Evolutionary conservation across 2,329 filamentous ascomycete species (phyloP), one percentile per base, ranked within the genome.

Genomic region (Talaromyces sp.): DNA sequence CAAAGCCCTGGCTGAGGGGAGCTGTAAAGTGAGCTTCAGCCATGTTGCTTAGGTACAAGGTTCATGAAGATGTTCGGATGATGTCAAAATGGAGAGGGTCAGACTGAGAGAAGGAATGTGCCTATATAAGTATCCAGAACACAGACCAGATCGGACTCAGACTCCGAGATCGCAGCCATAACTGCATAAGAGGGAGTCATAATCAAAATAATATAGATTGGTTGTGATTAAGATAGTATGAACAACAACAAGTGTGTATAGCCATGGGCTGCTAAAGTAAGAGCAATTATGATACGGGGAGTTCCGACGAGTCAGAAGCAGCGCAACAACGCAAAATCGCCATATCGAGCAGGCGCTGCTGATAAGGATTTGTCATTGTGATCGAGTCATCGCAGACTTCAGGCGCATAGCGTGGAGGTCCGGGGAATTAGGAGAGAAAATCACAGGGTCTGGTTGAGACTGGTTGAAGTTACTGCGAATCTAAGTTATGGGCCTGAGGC

Each of bases 1-100:
- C 90, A 66, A 87, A 88, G 62, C 84, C 86, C 70, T 89, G 85
- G 66, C 75, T 69, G 54, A 78, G 67, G 18, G 75, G 75, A 6
- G 73, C 72, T 12, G 67, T 67, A 67, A 58, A 69, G 66, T 25
- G 25, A 16, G 59, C 39, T 42, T 52, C 42, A 63, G 46, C 48
- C 59, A 61, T 61, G 23, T 28, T 54, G 23, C 28, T 54, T 21
- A 11, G 9, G 18, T 23, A 37, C n/a, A 54, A 54, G 35, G 9
- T 44, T 44, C 16, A 50, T 25, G 12, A 50, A 48, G 21, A n/a
- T 48, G 12, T 12, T 23, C 2, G 28, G 5, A 54, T 21, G 23
- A 57, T 57, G 18, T 18, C 54, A 28, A 39, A n/a, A 12, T 11
- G 14, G 35, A 31, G 25, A 14, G 28, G 6, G 3, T 28, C 28